Conservation (phyloP, 768 basidiomycete species). For the Trametes gibbosa region DNA sequence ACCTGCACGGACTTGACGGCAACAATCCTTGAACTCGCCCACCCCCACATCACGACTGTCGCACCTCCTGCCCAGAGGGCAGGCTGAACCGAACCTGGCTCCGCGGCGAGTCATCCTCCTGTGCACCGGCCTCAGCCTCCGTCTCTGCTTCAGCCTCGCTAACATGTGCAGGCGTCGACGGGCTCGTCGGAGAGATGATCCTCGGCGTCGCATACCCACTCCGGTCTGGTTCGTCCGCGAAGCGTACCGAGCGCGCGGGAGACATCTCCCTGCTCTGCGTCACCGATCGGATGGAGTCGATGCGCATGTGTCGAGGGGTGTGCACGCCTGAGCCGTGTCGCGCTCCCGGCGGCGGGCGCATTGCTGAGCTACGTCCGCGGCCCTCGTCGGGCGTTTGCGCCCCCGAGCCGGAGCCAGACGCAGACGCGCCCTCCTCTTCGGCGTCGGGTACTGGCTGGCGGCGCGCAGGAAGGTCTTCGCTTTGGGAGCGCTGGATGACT, state of each 20-base stretch:
- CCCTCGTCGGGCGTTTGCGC: constrained; percentile 18
- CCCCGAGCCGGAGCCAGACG: constrained; percentile 3
- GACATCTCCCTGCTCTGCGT: constrained; percentile 37
- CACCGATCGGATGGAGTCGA: constrained; percentile 30
- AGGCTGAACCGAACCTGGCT: constrained; percentile 23
- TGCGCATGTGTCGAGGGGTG: constrained; percentile 27
- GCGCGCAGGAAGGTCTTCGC: constrained; percentile 8
- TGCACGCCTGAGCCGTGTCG: constrained; percentile 13
- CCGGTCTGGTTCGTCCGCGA: constrained; percentile 36
- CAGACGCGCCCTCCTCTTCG: constrained; percentile 5
- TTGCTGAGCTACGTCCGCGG: constrained; percentile 21
- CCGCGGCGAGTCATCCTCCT: constrained; percentile 20
- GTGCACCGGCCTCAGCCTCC: constrained; percentile 21
- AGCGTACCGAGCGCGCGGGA: constrained; percentile 47
- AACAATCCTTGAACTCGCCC: no score
- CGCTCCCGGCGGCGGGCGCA: constrained; percentile 3
- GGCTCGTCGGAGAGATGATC: constrained; percentile 19
- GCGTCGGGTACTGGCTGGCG: neutral
- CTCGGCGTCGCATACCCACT: constrained; percentile 19
- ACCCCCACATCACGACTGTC: neutral
- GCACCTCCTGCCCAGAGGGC: constrained; percentile 10
- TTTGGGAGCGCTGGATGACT: constrained; percentile 12
- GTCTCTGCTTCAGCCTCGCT: constrained; percentile 21
- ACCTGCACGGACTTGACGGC: no score
- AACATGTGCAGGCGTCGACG: constrained; percentile 16